Base-by-base conservation (phyloP, 1,139 yeast genomes). In the Meyerozyma guilliermondii region DNA sequence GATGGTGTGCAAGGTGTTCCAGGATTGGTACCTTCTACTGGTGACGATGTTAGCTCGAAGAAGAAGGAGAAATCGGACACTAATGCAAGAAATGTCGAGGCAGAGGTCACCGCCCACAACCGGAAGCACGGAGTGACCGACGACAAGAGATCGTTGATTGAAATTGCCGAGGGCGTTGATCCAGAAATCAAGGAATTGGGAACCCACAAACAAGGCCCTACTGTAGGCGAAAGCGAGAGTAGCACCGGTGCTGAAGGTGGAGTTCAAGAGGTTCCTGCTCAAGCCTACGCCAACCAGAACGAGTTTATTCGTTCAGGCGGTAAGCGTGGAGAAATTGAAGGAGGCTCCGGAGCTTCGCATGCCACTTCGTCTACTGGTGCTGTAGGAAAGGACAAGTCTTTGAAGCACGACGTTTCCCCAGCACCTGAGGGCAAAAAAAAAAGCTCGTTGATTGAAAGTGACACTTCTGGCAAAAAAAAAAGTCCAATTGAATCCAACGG, bases 121-220 rank as follows among this genome's bases (percentile, higher is more conserved):
- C 62, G 55, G 49, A 51, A 62, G 48, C 63, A 55, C 40, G 68
- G 66, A 4, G 46, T 51, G 43, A 50, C 49, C 39, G 49, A 55
- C 41, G 60, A 56, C 29, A 50, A 59, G 39, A 53, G 59, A 38
- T 56, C 65, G 11, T 54, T 65, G 48, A 52, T 64, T 38, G 66
- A 62, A 37, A 58, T 58, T 36, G 68, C 66, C 16, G 65, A 59
- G 41, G 58, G 51, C 13, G 38, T 45, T 22, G 53, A 53, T 34
- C 63, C 65, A 3, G 51, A 40, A 7, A 52, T 61, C 41, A 53
- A 51, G 45, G 42, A 54, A 4, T 38, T 50, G 29, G 44, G 52
- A 11, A 48, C 55, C 11, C 62, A 58, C 43, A 36, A 49, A 18
- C 13, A 29, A 16, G 54, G 51, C 13, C 39, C 27, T 16, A 40